A percentile compares a stretch with the other conserved stretches of the same genome.
These are phyloP conservation scores for Phragmites australis DNA, from an alignment of 176 grass and related monocot species.

Conservation along the genomic window DNA sequence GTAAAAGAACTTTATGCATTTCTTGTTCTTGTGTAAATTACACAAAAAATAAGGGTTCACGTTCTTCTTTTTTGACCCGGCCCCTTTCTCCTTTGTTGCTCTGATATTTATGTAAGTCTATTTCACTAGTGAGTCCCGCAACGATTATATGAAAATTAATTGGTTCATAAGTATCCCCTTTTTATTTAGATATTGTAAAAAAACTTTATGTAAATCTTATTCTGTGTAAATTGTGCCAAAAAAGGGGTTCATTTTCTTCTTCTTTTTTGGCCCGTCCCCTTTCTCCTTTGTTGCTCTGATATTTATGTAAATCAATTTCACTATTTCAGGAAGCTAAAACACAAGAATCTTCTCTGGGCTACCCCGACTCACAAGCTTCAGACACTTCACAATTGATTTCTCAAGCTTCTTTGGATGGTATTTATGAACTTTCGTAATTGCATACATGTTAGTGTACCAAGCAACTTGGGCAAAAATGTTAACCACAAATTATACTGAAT, in stretches of 20 bases:
- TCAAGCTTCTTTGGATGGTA: slow-evolving; percentile 71
- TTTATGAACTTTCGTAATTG: slow-evolving; percentile 39
- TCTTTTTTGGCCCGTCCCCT: slow-evolving; percentile 16
- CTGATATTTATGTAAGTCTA: slow-evolving; percentile 43
- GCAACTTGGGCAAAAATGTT: slow-evolving; percentile 1
- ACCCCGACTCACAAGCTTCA: slow-evolving; percentile 50
- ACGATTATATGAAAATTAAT: too few species aligned
- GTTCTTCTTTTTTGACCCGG: too few species aligned
- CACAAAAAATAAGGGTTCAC: too few species aligned
- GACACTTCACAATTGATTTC: slow-evolving; percentile 63
- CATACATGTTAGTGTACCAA: slow-evolving; percentile 31
- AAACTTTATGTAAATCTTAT: too few species aligned
- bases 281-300: slow-evolving; percentile 39
- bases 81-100: slow-evolving; percentile 34
- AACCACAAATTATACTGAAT: background rate
- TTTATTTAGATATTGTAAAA: too few species aligned
- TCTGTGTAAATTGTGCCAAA: too few species aligned
- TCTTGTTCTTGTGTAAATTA: too few species aligned
- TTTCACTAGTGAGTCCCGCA: too few species aligned
- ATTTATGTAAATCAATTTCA: slow-evolving; percentile 49
- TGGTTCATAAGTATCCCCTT: too few species aligned
- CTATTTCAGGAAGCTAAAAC: slow-evolving; percentile 53
- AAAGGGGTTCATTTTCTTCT: too few species aligned
- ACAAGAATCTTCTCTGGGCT: slow-evolving; percentile 56
- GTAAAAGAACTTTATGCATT: too few species aligned